These are phyloP conservation scores for Cryptomeria japonica DNA, from an alignment of 75 land plant species.

Conservation along the genomic window DNA sequence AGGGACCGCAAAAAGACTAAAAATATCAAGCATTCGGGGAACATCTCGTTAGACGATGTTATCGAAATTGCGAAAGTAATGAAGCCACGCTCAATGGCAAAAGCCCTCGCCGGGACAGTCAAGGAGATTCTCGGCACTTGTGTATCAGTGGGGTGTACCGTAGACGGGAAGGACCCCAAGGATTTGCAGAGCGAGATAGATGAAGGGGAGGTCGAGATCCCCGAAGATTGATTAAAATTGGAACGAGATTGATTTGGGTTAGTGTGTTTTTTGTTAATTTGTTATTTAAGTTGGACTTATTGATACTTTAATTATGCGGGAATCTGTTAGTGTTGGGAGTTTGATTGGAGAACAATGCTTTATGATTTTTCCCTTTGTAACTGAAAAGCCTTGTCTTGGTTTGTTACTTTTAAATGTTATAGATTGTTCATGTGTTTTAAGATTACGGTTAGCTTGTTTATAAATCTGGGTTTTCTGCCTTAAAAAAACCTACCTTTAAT, in stretches of 20 bases:
- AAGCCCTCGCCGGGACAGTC: conserved; percentile 52
- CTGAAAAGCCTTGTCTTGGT: no score
- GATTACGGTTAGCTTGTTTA: no score
- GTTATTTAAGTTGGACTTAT: not conserved
- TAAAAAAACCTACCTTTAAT: no score
- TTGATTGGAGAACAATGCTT: not conserved
- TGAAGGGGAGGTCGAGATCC: conserved; percentile 70
- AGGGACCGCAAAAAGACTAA: conserved; percentile 75
- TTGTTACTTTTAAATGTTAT: no score
- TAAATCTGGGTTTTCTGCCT: no score
- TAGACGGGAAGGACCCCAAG: conserved; percentile 70
- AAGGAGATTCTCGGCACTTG: conserved; percentile 86
- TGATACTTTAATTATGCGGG: no score
- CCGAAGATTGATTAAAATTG: conserved; percentile 3
- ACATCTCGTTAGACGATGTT: conserved; percentile 73
- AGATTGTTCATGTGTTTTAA: no score
- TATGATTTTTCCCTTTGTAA: not conserved
- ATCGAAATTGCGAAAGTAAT: conserved; percentile 77
- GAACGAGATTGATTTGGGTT: not conserved
- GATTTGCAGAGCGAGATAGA: conserved; percentile 62
- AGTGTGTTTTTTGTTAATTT: not conserved
- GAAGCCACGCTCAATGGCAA: conserved; percentile 78
- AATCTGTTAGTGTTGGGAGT: no score
- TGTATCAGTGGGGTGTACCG: conserved; percentile 79
- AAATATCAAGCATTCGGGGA: conserved; percentile 79